These are phyloP conservation scores for Cystobasidium slooffiae DNA, from an alignment of 1,284 basidiomycete genomes.

Conservation along the genomic window DNA sequence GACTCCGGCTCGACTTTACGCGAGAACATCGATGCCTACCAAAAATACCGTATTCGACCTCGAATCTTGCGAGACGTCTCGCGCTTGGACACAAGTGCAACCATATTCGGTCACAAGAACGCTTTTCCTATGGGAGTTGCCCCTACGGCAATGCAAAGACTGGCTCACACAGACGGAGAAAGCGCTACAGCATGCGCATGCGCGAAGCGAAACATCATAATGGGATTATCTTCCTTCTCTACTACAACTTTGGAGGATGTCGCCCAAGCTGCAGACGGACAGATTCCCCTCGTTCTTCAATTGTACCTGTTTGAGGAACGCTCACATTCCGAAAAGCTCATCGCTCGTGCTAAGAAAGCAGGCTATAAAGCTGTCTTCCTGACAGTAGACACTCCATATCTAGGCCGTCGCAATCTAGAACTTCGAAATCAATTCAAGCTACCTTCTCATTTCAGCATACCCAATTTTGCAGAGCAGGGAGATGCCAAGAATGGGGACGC, in stretches of 20 bases:
- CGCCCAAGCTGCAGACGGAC: constrained; percentile 44
- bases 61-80: constrained; percentile 52
- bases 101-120: constrained; percentile 48
- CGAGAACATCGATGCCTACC: constrained; percentile 50
- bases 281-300: constrained; percentile 51
- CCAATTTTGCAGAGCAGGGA: constrained; percentile 44
- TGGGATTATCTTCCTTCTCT: constrained; percentile 53
- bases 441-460: constrained; percentile 29
- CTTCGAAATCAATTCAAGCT: constrained; percentile 45
- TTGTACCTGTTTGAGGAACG: constrained; percentile 51
- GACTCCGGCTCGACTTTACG: constrained; percentile 38
- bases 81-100: constrained; percentile 47
- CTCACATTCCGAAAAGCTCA: constrained; percentile 47
- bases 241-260: constrained; percentile 52
- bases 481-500: constrained; percentile 32
- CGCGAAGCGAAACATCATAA: constrained; percentile 47
- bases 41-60: constrained; percentile 53
- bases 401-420: constrained; percentile 47
- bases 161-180: constrained; percentile 54
- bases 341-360: constrained; percentile 50
- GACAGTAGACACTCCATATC: constrained; percentile 56
- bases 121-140: constrained; percentile 53
- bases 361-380: constrained; percentile 56
- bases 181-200: constrained; percentile 51
- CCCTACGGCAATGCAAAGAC: constrained; percentile 53